Conservation (phyloP, 1,139 yeast genomes). For the Nakaseomyces bracarensis region DNA sequence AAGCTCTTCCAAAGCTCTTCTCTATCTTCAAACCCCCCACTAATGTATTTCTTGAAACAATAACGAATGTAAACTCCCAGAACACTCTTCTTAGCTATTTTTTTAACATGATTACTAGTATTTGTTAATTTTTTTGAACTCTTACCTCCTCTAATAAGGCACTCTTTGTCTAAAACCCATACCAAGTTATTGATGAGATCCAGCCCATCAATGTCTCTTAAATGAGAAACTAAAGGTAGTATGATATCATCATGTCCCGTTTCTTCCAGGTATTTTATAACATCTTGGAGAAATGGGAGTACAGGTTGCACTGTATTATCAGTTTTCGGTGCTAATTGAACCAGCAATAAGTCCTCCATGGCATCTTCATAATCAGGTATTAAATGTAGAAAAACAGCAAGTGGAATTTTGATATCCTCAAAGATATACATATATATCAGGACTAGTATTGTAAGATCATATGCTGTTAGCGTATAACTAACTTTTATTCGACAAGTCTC, state of each 20-base stretch:
- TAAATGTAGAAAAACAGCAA: constrained; percentile 14
- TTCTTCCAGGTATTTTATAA: constrained; percentile 1
- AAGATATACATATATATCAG: constrained; percentile 18
- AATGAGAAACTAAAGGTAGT: constrained; percentile 5
- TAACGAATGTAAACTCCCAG: constrained; percentile 17
- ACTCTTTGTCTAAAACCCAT: constrained; percentile 6
- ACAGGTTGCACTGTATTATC: constrained; percentile 1
- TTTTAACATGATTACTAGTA: constrained; percentile 1
- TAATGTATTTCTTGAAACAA: constrained; percentile 14
- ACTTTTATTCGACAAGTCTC: not conserved
- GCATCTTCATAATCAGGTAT: constrained; percentile 12
- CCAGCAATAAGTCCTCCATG: constrained; percentile 1
- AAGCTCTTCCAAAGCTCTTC: constrained; percentile 16
- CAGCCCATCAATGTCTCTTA: constrained; percentile 6
- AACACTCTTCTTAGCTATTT: constrained; percentile 17
- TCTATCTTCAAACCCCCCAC: constrained; percentile 20
- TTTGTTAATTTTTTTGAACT: not conserved
- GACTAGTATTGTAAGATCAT: constrained; percentile 25
- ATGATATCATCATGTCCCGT: constrained; percentile 3
- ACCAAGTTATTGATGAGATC: constrained; percentile 5
- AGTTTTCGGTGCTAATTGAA: constrained; percentile 1
- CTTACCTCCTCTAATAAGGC: constrained; percentile 2
- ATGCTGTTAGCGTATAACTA: constrained; percentile 19
- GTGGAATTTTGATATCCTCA: constrained; percentile 10
- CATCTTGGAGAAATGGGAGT: constrained; percentile 5